A percentile compares a stretch with the other conserved stretches of the same genome.
Conservation (phyloP, 257 asterid genomes). For the Solanum arcanum region DNA sequence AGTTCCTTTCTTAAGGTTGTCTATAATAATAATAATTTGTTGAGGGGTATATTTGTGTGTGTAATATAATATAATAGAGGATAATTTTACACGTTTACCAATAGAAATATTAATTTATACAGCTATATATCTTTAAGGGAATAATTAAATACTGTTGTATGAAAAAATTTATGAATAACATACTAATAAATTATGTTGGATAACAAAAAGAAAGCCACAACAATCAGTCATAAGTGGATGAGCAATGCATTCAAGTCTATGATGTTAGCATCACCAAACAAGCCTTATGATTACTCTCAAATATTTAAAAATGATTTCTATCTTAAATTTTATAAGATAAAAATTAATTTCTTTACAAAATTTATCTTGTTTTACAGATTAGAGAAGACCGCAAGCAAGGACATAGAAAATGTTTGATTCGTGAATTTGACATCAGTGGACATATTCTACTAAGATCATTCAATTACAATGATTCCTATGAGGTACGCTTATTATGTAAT, state of each 20-base stretch:
- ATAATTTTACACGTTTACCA: neutral
- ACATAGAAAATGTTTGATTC: neutral
- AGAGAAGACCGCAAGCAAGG: neutral
- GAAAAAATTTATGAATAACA: too few species aligned
- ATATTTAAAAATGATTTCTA: neutral
- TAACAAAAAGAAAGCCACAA: neutral
- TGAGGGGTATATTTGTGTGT: neutral
- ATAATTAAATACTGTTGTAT: too few species aligned
- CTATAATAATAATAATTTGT: neutral
- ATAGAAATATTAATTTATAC: too few species aligned
- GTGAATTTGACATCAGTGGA: neutral
- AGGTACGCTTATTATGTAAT: neutral
- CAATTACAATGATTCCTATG: neutral
- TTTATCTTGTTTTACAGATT: neutral
- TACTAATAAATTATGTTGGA: too few species aligned
- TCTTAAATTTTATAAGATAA: neutral
- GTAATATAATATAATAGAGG: neutral
- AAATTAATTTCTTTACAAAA: neutral
- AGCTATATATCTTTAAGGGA: too few species aligned
- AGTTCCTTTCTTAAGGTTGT: neutral
- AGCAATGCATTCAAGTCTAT: neutral
- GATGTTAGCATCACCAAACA: slow-evolving; percentile 8
- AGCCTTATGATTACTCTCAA: slow-evolving; percentile 7
- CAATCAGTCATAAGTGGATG: slow-evolving; percentile 1
- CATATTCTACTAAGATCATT: neutral